A percentile compares a stretch with the other conserved stretches of the same genome.
Conservation (phyloP, 192 early-diverging fungal species). For the Borealophlyctis nickersoniae region DNA sequence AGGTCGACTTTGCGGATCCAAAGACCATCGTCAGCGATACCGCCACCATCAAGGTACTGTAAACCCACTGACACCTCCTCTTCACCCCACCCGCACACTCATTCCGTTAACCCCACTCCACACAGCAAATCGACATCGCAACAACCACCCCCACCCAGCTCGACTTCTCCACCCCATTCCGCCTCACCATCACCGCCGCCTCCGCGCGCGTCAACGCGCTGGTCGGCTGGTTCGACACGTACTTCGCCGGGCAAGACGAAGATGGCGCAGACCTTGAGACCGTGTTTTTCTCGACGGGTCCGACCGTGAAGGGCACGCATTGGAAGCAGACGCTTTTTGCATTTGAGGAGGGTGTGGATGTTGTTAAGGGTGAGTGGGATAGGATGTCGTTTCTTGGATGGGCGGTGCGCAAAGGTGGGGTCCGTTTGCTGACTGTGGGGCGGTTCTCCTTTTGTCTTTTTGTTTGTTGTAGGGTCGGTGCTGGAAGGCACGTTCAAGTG, state of each 20-base stretch:
- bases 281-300: conserved; percentile 66
- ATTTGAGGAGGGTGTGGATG: conserved; percentile 58
- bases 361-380: conserved; percentile 27
- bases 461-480: conserved; percentile 32
- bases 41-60: conserved; percentile 14
- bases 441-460: too few relatives aligned
- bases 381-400: background rate
- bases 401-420: conserved; percentile 2
- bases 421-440: background rate
- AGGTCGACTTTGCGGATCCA: conserved; percentile 75
- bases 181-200: conserved; percentile 55
- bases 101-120: background rate
- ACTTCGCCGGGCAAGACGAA: conserved; percentile 55
- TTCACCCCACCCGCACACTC: background rate
- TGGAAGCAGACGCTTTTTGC: conserved; percentile 96
- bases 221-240: conserved; percentile 92
- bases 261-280: conserved; percentile 25
- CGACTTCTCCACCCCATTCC: conserved; percentile 72
- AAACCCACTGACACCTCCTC: background rate
- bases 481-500: conserved; percentile 63
- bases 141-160: conserved; percentile 64
- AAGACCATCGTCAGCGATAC: conserved; percentile 51
- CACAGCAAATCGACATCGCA: conserved; percentile 69
- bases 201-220: conserved; percentile 74
- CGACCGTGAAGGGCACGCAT: conserved; percentile 81